phyloP scores from a whole-genome alignment of 2,329 filamentous ascomycete genomes.

The Sclerotinia nivalis region DNA sequence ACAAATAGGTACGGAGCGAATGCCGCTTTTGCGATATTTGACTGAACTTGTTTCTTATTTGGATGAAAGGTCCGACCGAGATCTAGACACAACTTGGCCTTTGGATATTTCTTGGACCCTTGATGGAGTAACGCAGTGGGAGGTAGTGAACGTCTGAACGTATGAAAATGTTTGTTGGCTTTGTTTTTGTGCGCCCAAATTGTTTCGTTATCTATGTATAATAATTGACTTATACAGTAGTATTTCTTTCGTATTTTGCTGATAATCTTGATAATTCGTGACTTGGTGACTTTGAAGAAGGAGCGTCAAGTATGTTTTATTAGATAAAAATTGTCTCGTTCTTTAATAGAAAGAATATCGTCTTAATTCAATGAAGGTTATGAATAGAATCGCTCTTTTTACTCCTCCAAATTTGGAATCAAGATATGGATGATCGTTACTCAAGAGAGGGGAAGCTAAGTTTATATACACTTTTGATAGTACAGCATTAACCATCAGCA shows the following conservation, averaged over 20 bases:
- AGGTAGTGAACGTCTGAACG: background rate
- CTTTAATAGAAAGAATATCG: background rate
- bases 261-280: too few species aligned
- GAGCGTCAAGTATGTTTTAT: background rate
- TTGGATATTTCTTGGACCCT: background rate
- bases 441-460: constrained; percentile 11
- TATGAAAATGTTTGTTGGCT: background rate
- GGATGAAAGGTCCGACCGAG: background rate
- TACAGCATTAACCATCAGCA: background rate
- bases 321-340: background rate
- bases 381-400: background rate
- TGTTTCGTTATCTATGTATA: background rate
- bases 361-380: background rate
- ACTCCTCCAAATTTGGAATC: background rate
- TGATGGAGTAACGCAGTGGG: background rate
- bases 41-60: background rate
- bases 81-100: background rate
- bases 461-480: constrained; percentile 6
- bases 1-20: background rate
- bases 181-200: background rate
- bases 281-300: background rate
- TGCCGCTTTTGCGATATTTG: constrained; percentile 13
- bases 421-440: constrained; percentile 13
- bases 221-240: background rate
- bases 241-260: background rate